Percentiles rank a stretch among this genome's conserved stretches.
phyloP scores from a whole-genome alignment of 768 basidiomycete species.

The Tephrocybe sp. region DNA sequence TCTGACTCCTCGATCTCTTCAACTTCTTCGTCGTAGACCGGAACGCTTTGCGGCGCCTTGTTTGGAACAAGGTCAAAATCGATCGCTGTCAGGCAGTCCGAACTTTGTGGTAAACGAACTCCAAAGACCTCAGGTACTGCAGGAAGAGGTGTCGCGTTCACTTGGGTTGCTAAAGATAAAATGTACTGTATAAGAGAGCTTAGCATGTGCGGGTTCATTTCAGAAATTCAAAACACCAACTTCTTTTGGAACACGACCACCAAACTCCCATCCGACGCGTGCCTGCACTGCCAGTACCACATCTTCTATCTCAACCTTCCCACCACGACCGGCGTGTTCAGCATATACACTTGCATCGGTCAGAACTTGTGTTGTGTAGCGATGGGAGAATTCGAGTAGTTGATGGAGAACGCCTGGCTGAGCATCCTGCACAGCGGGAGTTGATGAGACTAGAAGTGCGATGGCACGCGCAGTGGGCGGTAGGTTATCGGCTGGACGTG shows the following conservation, averaged over 20 bases:
- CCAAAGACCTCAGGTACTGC: conserved; percentile 88
- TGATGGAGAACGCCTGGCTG: conserved; percentile 87
- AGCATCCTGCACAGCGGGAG: conserved; percentile 80
- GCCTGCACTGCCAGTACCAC: conserved; percentile 80
- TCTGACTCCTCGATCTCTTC: conserved; percentile 81
- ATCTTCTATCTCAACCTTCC: conserved; percentile 84
- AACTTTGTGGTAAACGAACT: conserved; percentile 67
- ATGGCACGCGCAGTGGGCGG: conserved; percentile 86
- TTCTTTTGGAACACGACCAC: conserved; percentile 86
- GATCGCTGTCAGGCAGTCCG: conserved; percentile 73
- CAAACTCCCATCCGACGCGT: conserved; percentile 90
- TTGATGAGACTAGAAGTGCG: conserved; percentile 78
- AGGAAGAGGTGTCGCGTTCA: conserved; percentile 77
- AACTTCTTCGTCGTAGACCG: conserved; percentile 75
- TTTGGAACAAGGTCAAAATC: conserved; percentile 88
- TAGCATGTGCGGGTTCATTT: neutral
- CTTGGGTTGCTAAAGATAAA: conserved; percentile 77
- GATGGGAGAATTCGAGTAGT: conserved; percentile 80
- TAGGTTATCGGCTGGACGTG: conserved; percentile 58
- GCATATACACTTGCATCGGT: conserved; percentile 86
- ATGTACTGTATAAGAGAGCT: conserved; percentile 50
- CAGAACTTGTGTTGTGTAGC: conserved; percentile 80
- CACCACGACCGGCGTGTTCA: conserved; percentile 76
- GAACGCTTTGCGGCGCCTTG: conserved; percentile 74
- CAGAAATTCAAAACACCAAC: conserved; percentile 35